Evolutionary conservation across 2,329 filamentous ascomycete genomes (phyloP), one percentile per base, ranked within the genome.

Genomic region (Xylariaceae sp.): DNA sequence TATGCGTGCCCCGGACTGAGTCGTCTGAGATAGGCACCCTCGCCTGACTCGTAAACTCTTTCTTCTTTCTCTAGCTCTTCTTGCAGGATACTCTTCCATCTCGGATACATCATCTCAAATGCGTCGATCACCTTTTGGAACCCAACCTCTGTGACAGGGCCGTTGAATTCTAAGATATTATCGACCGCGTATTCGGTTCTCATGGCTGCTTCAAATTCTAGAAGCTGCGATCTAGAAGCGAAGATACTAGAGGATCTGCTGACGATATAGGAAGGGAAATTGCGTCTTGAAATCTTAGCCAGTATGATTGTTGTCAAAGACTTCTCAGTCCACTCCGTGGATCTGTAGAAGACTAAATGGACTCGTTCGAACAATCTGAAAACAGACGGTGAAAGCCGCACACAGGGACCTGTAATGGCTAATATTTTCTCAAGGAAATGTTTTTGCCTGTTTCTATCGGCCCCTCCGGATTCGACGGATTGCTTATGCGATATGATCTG

Each of bases 281-380:
- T 94, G 34, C 89, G 81, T 41, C 85, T 81, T 1, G 92, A 89
- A 53, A 95, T 95, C 59, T 92, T 92, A 7, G 94, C 89, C 5
- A 99, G 79, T 42, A 99, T 96, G 50, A 97, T 92, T 0, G 92
- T 92, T 1, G 90, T 97, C 13, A 99, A 75, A 1, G 92, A 96
- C 69, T 96, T 97, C 64, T 97, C 92, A 0, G 92, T 95, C 94
- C 94, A 99, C 68, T 96, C 89, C 0, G 90, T 95, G 9, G 92
- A 96, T 54, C 92, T 81, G 70, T 97, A 97, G 69, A 96, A 99
- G 26, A 99, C 91, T 2, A 99, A 75, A 72, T 97, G 94, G 0
- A 97, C 91, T 22, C 94, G 83, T 69, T 96, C 91, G 64, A 99
- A 99, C 0, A 99, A 79, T 64, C 85, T 89, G 58, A 91, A 80